Evolutionary conservation across 768 basidiomycete species (phyloP).

Genomic region (Phanerochaete sordida): DNA sequence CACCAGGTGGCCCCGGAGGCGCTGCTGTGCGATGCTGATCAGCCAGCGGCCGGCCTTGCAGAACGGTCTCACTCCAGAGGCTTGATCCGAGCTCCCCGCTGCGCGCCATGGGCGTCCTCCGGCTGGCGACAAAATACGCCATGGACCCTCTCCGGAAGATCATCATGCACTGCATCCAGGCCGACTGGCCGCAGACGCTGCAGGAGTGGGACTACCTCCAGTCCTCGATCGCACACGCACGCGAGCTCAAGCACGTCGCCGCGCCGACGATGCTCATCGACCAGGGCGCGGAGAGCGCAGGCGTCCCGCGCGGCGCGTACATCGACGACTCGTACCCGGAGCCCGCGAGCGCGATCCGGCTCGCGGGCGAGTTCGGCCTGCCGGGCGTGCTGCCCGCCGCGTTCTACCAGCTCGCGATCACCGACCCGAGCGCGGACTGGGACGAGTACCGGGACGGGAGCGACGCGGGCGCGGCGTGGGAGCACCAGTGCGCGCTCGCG

Average conservation of each 20-base stretch:
- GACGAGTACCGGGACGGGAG: background rate
- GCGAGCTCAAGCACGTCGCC: constrained; percentile 1
- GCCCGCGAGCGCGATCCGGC: constrained; percentile 13
- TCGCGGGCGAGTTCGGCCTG: constrained; percentile 12
- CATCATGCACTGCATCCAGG: constrained; percentile 6
- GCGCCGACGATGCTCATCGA: background rate
- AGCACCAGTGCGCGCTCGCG: constrained; percentile 2
- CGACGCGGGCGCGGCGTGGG: constrained; percentile 5
- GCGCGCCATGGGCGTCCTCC: constrained; percentile 8
- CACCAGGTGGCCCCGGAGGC: background rate
- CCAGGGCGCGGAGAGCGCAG: background rate
- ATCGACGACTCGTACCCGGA: constrained; percentile 14
- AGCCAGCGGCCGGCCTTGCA: background rate
- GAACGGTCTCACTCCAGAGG: constrained; percentile 2
- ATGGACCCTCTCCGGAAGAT: background rate
- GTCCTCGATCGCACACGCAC: constrained; percentile 1
- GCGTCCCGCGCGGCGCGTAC: background rate
- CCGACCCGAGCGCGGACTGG: constrained; percentile 7
- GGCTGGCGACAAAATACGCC: constrained; percentile 7
- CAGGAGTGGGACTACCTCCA: constrained; percentile 9
- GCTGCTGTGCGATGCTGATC: background rate
- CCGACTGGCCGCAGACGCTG: constrained; percentile 10
- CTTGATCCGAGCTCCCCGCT: constrained; percentile 8
- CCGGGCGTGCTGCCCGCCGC: constrained; percentile 16
- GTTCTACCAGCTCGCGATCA: constrained; percentile 16